These are phyloP conservation scores for Triangularia setosa DNA, from an alignment of 2,329 filamentous ascomycete species.

Conservation along the genomic window DNA sequence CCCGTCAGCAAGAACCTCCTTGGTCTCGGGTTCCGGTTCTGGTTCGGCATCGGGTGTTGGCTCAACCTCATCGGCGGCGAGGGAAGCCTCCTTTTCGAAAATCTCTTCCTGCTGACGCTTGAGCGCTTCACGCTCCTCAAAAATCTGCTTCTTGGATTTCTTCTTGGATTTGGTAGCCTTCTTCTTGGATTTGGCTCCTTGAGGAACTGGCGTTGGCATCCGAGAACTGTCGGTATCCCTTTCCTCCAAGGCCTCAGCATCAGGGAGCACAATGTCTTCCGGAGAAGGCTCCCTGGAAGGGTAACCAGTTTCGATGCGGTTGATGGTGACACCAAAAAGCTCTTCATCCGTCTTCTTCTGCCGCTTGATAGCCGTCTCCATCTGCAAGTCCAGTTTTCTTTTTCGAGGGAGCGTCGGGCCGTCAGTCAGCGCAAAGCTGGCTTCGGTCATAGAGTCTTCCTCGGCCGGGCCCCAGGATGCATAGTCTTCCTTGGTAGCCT, in stretches of 20 bases:
- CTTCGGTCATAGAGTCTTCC: conserved; percentile 67
- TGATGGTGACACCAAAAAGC: conserved; percentile 63
- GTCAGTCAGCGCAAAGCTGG: conserved; percentile 64
- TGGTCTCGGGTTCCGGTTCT: conserved; percentile 23
- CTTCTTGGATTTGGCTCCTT: conserved; percentile 49
- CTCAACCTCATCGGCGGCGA: conserved; percentile 34
- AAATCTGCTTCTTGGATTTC: conserved; percentile 74
- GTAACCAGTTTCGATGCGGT: conserved; percentile 46
- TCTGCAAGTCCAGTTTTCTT: conserved; percentile 67
- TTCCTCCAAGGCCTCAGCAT: conserved; percentile 45
- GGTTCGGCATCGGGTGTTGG: conserved; percentile 34
- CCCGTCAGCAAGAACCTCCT: background rate
- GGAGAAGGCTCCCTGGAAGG: conserved; percentile 44
- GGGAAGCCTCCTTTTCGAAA: conserved; percentile 42
- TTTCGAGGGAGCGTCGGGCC: conserved; percentile 53
- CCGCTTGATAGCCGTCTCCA: conserved; percentile 69
- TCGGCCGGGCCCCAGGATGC: conserved; percentile 48
- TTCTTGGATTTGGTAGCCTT: conserved; percentile 63
- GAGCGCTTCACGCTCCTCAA: conserved; percentile 62
- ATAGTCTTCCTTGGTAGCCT: conserved; percentile 48
- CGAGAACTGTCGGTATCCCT: conserved; percentile 44
- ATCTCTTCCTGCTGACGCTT: conserved; percentile 52
- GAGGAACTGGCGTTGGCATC: conserved; percentile 44
- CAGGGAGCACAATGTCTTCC: conserved; percentile 47
- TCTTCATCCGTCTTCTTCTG: conserved; percentile 78